These are phyloP conservation scores for Coniochaeta pulveracea DNA, from an alignment of 2,329 filamentous ascomycete species.

Conservation along the genomic window DNA sequence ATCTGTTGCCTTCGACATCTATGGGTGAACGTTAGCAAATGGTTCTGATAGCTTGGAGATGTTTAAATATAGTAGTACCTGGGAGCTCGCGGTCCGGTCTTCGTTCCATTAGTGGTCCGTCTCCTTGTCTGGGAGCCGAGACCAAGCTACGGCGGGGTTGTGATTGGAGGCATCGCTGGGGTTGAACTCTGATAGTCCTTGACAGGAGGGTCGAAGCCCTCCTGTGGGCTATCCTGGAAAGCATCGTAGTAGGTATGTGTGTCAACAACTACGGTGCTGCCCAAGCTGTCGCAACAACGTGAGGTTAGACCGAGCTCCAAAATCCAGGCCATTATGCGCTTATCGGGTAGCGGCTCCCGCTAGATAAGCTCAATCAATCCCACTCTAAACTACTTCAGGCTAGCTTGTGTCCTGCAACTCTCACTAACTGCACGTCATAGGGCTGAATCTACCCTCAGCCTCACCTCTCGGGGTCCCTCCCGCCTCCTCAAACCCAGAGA, in stretches of 20 bases:
- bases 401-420: no score
- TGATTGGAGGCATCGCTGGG: constrained; percentile 10
- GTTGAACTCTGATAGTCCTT: constrained; percentile 10
- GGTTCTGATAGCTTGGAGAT: constrained; percentile 1
- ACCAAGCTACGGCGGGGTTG: constrained; percentile 33
- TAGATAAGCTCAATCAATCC: no score
- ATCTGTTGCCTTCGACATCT: constrained; percentile 31
- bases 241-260: constrained; percentile 14
- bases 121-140: constrained; percentile 44
- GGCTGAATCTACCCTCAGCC: constrained; percentile 4
- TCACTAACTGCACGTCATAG: constrained; percentile 2
- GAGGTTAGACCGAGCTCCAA: constrained; percentile 4
- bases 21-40: constrained; percentile 1
- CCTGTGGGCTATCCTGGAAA: constrained; percentile 21
- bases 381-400: no score
- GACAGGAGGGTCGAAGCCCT: constrained; percentile 14
- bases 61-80: constrained; percentile 26
- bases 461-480: no score
- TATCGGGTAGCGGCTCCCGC: constrained; percentile 2
- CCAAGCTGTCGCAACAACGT: no score
- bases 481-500: not conserved
- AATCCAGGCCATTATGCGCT: constrained; percentile 2
- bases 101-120: constrained; percentile 54
- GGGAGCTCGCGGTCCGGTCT: constrained; percentile 56
- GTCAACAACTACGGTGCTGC: not conserved